Evolutionary conservation across 768 basidiomycete genomes (phyloP), one percentile per base, ranked within the genome.

Genomic region (Cantharellus anzutake): DNA sequence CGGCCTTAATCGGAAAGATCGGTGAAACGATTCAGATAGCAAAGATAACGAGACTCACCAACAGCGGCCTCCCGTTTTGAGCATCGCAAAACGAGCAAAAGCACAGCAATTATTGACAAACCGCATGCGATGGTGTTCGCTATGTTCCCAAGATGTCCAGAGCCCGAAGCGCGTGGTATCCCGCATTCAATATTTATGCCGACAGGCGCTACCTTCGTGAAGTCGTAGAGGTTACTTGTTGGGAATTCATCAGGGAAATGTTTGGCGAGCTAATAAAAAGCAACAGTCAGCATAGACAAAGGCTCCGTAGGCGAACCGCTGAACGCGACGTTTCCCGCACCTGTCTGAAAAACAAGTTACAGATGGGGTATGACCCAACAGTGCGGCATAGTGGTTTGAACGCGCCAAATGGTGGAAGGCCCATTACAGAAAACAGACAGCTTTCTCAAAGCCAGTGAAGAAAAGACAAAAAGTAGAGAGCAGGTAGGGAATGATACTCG

Each of bases 291-390:
- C 61, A 62, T 61, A 56, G 60, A 59, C 50, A 44, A 58, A 42
- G 52, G 55, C 57, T 59, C 57, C 52, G 14, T n/a, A 51, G 41
- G 42, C 58, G n/a, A n/a, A 65, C 65, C 59, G 52, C 65, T 65
- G 2, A 66, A 58, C 60, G 63, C 60, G 38, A n/a, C 42, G 41
- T 7, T 59, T 60, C 2, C 66, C 73, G 64, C 29, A 90, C 82
- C 75, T 94, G 90, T 61, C 79, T 79, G 72, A 91, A 91, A 73
- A 94, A 93, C 65, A 96, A 82, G 68, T 96, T 96, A 73, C 93
- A 97, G 80, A 88, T 86, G 0, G 92, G 80, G 67, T 94, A 85
- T 52, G 84, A 86, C 1, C 88, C 87, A 4, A 78, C 78, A 50
- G 78, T 70, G 48, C 74, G 71, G 69, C 89, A 90, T 57, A 86